A percentile compares a stretch with the other conserved stretches of the same genome.
phyloP scores from a whole-genome alignment of 495 filamentous ascomycete genomes.

The Letharia columbiana region DNA sequence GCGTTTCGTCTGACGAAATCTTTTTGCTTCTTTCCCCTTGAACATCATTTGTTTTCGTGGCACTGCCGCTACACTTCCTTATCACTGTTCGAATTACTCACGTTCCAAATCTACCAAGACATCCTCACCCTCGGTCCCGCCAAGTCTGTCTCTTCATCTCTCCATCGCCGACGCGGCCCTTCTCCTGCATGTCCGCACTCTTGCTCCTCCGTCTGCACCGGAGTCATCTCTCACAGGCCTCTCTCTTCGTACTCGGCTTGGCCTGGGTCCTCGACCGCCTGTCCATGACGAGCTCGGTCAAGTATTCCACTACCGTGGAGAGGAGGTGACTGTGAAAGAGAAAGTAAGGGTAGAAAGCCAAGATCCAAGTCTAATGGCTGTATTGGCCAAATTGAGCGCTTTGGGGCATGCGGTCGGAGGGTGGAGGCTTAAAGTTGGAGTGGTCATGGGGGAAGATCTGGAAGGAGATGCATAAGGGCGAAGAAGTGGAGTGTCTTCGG shows the following conservation, averaged over 20 bases:
- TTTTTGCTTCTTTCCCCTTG: not conserved
- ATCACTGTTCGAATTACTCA: constrained; percentile 59
- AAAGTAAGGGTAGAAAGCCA: constrained; percentile 86
- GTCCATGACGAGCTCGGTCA: constrained; percentile 77
- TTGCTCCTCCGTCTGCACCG: constrained; percentile 56
- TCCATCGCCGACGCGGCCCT: constrained; percentile 69
- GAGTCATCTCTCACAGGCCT: constrained; percentile 48
- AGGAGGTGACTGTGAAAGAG: constrained; percentile 76
- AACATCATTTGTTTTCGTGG: constrained; percentile 14
- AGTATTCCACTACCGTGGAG: constrained; percentile 56
- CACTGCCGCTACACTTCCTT: constrained; percentile 45
- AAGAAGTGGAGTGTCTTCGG: not conserved
- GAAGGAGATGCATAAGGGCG: constrained; percentile 11
- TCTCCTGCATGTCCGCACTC: constrained; percentile 67
- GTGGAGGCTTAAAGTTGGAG: constrained; percentile 60
- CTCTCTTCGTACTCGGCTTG: constrained; percentile 47
- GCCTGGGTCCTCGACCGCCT: constrained; percentile 41
- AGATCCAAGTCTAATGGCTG: constrained; percentile 80
- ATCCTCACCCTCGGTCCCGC: constrained; percentile 67
- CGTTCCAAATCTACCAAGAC: constrained; percentile 57
- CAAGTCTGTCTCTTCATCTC: constrained; percentile 60
- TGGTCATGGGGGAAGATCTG: constrained; percentile 63
- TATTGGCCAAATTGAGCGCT: constrained; percentile 78
- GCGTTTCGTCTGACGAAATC: not conserved
- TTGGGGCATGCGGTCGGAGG: constrained; percentile 63